Conservation (phyloP, 495 filamentous ascomycete genomes). For the Evernia prunastri region DNA sequence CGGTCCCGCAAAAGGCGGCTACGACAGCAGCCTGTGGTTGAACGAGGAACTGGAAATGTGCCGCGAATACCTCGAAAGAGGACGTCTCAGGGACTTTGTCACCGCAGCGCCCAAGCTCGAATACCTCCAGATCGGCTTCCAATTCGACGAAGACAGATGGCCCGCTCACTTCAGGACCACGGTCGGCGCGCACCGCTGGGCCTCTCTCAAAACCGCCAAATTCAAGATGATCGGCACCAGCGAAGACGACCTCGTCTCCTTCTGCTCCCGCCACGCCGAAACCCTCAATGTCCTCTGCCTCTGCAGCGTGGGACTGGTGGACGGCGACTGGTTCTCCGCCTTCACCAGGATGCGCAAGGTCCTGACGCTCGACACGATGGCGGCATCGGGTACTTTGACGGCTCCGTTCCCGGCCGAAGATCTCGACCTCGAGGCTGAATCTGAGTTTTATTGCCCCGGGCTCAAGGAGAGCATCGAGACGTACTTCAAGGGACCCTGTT, state of each 20-base stretch:
- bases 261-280: constrained; percentile 7
- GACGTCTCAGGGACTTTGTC: constrained; percentile 6
- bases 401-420: background rate
- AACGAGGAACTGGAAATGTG: constrained; percentile 1
- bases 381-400: background rate
- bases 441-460: background rate
- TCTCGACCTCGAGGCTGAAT: background rate
- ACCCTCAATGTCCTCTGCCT: constrained; percentile 3
- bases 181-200: background rate
- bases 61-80: background rate
- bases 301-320: background rate
- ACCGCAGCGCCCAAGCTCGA: constrained; percentile 4
- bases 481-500: background rate
- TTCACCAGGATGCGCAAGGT: constrained; percentile 5
- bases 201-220: background rate
- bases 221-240: constrained; percentile 1
- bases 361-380: background rate
- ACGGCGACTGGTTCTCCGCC: background rate
- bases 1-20: background rate
- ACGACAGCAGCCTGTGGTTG: too few relatives aligned
- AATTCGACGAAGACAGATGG: background rate
- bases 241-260: constrained; percentile 1
- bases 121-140: background rate
- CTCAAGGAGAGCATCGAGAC: constrained; percentile 1
- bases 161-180: background rate